Evolutionary conservation across 2,329 filamentous ascomycete species (phyloP).

Genomic region (Botrytis hyacinthi): DNA sequence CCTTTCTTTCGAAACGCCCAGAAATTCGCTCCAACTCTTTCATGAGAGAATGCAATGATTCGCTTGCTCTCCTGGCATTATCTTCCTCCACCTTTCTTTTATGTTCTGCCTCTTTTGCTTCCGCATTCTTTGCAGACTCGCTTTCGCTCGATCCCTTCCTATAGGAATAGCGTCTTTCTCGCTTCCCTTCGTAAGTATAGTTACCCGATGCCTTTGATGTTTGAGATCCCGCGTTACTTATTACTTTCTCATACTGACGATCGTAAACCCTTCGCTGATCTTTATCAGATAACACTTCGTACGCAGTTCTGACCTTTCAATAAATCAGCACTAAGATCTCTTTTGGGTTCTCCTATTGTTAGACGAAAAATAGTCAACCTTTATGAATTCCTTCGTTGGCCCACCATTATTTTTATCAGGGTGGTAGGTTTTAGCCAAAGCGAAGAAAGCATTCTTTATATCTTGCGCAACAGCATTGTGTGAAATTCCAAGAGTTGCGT

Average conservation of each 20-base stretch:
- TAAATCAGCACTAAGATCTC: not conserved
- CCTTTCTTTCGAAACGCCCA: not conserved
- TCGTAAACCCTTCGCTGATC: not conserved
- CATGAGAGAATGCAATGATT: conserved; percentile 6
- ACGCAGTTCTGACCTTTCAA: conserved; percentile 1
- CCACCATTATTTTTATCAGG: conserved; percentile 16
- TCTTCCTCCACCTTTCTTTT: not conserved
- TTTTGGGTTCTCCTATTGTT: not conserved
- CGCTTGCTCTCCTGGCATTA: not conserved
- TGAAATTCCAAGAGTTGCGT: not conserved
- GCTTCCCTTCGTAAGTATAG: not conserved
- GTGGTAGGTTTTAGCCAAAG: conserved; percentile 10
- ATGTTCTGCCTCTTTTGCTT: not conserved
- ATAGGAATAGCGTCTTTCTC: conserved; percentile 1
- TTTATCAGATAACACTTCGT: conserved; percentile 4
- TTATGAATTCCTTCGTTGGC: not conserved
- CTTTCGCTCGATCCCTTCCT: not conserved
- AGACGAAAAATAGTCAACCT: conserved; percentile 9
- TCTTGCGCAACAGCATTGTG: conserved; percentile 1
- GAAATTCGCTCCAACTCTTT: conserved; percentile 12
- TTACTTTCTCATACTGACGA: not conserved
- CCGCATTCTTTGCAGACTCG: not conserved
- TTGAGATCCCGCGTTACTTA: not conserved
- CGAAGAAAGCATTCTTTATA: conserved; percentile 16
- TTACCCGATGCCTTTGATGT: not conserved